Conservation (phyloP, 2,329 filamentous ascomycete species). For the Fusarium nygamai region DNA sequence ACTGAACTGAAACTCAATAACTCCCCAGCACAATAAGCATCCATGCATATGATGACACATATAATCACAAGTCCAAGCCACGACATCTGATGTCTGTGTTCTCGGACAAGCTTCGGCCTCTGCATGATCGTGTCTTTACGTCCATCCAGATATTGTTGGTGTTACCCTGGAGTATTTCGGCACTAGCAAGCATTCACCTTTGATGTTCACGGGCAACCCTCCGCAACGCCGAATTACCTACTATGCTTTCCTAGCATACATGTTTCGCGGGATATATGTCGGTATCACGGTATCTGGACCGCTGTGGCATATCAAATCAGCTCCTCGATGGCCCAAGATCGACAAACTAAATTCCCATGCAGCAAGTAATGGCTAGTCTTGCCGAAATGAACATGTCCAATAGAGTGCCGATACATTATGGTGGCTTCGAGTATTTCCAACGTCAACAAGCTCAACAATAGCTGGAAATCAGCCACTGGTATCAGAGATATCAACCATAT, state of each 20-base stretch:
- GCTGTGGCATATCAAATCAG: conserved; percentile 1
- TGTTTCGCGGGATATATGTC: neutral
- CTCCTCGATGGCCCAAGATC: neutral
- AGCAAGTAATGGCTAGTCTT: neutral
- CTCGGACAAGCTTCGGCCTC: conserved; percentile 31
- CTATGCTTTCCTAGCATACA: neutral
- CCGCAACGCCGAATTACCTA: conserved; percentile 21
- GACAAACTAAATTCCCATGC: neutral
- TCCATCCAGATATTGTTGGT: neutral
- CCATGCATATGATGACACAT: neutral
- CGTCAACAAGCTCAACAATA: neutral
- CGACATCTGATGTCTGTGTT: neutral
- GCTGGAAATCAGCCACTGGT: neutral
- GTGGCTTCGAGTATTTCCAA: neutral
- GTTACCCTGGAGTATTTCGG: conserved; percentile 27
- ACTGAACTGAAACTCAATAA: conserved; percentile 25
- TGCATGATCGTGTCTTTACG: neutral
- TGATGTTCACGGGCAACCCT: conserved; percentile 19
- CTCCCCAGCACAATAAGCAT: conserved; percentile 17
- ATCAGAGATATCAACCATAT: conserved; percentile 17
- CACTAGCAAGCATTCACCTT: neutral
- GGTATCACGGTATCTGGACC: conserved; percentile 25
- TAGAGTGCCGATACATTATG: neutral
- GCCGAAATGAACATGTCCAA: neutral
- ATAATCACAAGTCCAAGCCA: conserved; percentile 13